Evolutionary conservation across 129 eudicot species (phyloP).

Genomic region (Logfia minima): DNA sequence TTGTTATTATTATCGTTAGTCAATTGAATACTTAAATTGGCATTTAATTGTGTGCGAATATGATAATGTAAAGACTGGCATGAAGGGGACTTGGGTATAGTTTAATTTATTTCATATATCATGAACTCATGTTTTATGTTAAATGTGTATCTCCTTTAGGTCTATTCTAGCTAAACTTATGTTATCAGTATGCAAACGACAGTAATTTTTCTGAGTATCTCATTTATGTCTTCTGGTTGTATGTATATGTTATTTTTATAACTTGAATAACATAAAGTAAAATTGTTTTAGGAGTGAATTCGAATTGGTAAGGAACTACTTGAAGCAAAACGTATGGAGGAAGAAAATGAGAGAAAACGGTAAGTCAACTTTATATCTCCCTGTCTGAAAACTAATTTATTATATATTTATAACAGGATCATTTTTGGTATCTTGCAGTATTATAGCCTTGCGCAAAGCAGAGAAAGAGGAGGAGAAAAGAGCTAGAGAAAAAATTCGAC

Average conservation of each 20-base stretch:
- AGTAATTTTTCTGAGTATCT: neutral
- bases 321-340: conserved; percentile 93
- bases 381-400: neutral
- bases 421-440: conserved; percentile 38
- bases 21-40: neutral
- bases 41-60: conserved; percentile 2
- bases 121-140: neutral
- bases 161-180: conserved; percentile 9
- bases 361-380: conserved; percentile 4
- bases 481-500: conserved; percentile 86
- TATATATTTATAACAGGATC: neutral
- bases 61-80: neutral
- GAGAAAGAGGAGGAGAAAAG: conserved; percentile 90
- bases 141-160: neutral
- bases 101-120: neutral
- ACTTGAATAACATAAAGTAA: neutral
- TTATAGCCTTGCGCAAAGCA: conserved; percentile 78
- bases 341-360: conserved; percentile 98
- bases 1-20: neutral
- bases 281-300: conserved; percentile 67
- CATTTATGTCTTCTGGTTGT: neutral
- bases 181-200: neutral
- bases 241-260: neutral
- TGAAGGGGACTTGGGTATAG: neutral
- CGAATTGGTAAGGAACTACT: conserved; percentile 81